Evolutionary conservation across 208 protist species (phyloP).

Genomic region (Tritrichomonas musculus): DNA sequence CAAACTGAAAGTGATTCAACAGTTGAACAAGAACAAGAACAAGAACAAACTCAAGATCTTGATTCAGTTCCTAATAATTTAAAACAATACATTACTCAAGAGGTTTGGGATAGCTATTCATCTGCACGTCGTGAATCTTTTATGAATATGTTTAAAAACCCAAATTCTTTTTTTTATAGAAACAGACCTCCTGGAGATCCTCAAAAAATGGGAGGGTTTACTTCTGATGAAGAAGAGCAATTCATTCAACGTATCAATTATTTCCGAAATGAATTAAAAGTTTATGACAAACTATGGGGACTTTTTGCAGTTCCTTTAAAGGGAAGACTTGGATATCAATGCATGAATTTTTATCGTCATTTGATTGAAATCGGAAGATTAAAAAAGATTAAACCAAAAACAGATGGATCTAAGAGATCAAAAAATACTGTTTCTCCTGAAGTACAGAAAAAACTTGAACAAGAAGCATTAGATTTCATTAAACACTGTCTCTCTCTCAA

Average conservation of each 20-base stretch:
- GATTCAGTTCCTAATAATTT: not conserved
- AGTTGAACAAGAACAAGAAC: too few relatives aligned
- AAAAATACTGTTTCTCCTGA: not conserved
- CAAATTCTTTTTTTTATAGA: constrained; percentile 29
- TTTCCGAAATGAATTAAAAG: not conserved
- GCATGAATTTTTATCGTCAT: not conserved
- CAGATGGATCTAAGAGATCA: too few relatives aligned
- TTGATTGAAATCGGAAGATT: not conserved
- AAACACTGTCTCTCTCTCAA: not conserved
- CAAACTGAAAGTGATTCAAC: too few relatives aligned
- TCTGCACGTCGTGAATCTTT: not conserved
- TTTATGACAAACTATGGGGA: constrained; percentile 22
- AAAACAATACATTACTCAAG: not conserved
- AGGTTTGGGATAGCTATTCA: not conserved
- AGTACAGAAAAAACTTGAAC: not conserved
- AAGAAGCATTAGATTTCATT: constrained; percentile 21
- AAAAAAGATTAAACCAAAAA: not conserved
- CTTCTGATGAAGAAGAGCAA: not conserved
- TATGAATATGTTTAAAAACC: not conserved
- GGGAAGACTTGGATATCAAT: not conserved
- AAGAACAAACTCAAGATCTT: too few relatives aligned
- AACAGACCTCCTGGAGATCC: constrained; percentile 27
- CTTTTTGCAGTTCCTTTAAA: constrained; percentile 2
- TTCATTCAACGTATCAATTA: not conserved
- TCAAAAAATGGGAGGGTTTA: not conserved